A percentile compares a stretch with the other conserved stretches of the same genome.
These are phyloP conservation scores for Microcyclospora pomicola DNA, from an alignment of 2,329 filamentous ascomycete species.

Conservation along the genomic window DNA sequence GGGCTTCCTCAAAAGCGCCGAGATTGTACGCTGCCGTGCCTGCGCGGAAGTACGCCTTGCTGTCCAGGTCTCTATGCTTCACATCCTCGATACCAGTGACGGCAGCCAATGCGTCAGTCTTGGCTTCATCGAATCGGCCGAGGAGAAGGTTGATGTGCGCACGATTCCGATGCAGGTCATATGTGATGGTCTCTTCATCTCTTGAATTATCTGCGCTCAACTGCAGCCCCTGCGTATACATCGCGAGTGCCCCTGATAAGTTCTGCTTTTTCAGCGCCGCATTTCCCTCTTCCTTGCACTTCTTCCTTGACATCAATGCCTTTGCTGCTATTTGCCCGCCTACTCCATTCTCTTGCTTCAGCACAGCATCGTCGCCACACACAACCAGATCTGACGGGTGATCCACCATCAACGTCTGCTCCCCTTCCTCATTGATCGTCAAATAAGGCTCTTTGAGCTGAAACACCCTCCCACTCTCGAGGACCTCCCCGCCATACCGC, in stretches of 20 bases:
- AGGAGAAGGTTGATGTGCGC: conserved; percentile 22
- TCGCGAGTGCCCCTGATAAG: conserved; percentile 7
- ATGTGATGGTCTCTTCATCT: background rate
- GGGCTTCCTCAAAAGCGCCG: conserved; percentile 5
- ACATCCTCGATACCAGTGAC: conserved; percentile 16
- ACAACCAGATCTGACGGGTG: conserved; percentile 1
- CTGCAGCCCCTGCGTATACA: conserved; percentile 12
- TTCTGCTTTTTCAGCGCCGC: conserved; percentile 14
- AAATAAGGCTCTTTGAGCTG: conserved; percentile 1
- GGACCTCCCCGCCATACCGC: background rate
- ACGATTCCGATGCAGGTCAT: conserved; percentile 16
- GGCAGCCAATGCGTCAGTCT: conserved; percentile 19
- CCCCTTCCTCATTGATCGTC: background rate
- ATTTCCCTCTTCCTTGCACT: conserved; percentile 19
- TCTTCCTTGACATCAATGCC: too few relatives aligned
- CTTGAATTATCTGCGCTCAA: background rate
- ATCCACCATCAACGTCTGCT: background rate
- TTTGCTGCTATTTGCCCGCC: too few relatives aligned
- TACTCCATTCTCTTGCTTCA: too few relatives aligned
- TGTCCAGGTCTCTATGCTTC: conserved; percentile 15
- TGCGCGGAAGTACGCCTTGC: conserved; percentile 11
- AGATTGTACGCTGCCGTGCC: conserved; percentile 9
- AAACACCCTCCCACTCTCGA: background rate
- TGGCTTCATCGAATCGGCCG: conserved; percentile 18
- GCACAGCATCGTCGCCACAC: too few relatives aligned